phyloP scores from a whole-genome alignment of 495 filamentous ascomycete genomes.

The Margaritispora aquatica region DNA sequence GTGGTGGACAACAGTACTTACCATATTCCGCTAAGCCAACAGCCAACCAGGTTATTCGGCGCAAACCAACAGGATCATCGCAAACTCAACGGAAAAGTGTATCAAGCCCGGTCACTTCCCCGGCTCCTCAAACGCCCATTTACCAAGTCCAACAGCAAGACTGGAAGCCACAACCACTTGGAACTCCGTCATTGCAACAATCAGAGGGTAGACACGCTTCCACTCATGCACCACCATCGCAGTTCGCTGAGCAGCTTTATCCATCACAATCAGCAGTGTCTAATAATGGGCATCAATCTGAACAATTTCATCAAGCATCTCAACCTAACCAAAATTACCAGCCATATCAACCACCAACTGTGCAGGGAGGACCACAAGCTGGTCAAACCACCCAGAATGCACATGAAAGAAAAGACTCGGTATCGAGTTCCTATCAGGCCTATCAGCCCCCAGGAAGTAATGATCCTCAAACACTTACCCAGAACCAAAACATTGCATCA shows the following conservation, averaged over 20 bases:
- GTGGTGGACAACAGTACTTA: neutral
- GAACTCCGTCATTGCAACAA: too few relatives aligned
- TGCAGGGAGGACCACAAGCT: neutral
- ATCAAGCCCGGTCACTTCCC: neutral
- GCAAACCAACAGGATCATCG: neutral
- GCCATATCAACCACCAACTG: neutral
- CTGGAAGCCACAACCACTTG: neutral
- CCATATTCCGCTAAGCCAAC: neutral
- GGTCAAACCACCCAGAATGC: too few relatives aligned
- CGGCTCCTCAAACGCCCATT: neutral
- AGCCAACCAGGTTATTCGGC: neutral
- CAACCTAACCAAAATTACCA: neutral
- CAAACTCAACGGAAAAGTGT: neutral
- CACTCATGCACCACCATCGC: too few relatives aligned
- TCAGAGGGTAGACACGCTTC: too few relatives aligned
- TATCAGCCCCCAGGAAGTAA: too few relatives aligned
- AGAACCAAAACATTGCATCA: too few relatives aligned
- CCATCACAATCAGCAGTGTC: neutral
- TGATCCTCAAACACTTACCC: too few relatives aligned
- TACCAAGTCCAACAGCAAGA: neutral
- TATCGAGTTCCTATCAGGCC: neutral
- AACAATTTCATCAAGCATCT: neutral
- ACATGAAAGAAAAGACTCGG: neutral
- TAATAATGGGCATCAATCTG: neutral
- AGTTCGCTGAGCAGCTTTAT: neutral